Conservation (phyloP, 768 basidiomycete genomes). For the Russula griseocarnosa region DNA sequence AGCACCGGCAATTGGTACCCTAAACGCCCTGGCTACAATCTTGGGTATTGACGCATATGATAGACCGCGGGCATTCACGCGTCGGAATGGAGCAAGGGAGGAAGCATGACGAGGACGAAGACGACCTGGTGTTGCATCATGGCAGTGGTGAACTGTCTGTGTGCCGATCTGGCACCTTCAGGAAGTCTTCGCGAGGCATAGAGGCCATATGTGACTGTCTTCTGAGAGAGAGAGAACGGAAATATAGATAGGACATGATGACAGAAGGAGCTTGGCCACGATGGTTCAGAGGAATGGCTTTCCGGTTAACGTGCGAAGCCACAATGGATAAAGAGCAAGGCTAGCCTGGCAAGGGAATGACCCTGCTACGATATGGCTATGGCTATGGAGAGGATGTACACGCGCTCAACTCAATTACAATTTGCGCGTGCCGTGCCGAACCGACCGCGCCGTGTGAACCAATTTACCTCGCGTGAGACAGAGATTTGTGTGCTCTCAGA, state of each 20-base stretch:
- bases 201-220: constrained; percentile 52
- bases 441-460: neutral
- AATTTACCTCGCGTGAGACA: neutral
- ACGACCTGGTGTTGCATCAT: constrained; percentile 45
- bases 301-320: neutral
- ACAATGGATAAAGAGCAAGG: neutral
- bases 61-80: constrained; percentile 66
- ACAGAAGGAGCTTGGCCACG: neutral
- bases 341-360: neutral
- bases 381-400: neutral
- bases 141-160: constrained; percentile 56
- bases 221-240: constrained; percentile 38
- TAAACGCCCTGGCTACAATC: constrained; percentile 81
- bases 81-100: constrained; percentile 48
- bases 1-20: constrained; percentile 82
- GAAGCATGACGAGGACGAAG: constrained; percentile 49
- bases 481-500: neutral
- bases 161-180: constrained; percentile 42
- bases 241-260: constrained; percentile 23
- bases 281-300: neutral
- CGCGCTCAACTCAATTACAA: neutral
- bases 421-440: neutral
- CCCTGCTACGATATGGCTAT: neutral
- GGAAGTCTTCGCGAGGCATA: constrained; percentile 40
- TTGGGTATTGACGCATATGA: constrained; percentile 89